phyloP scores from a whole-genome alignment of 495 filamentous ascomycete genomes.

The Choiromyces venosus region DNA sequence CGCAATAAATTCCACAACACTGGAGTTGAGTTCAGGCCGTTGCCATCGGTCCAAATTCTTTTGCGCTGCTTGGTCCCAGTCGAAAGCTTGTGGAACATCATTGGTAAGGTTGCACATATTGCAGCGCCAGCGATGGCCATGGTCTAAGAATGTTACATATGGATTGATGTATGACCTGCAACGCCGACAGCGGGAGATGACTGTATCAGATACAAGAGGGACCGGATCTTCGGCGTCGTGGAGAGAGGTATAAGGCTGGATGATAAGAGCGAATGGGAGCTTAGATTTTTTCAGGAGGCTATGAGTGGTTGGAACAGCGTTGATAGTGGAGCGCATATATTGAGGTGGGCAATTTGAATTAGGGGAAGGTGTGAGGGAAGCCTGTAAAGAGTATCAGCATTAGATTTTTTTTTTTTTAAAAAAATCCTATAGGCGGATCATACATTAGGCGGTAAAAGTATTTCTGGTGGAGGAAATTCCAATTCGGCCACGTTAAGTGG shows the following conservation, averaged over 20 bases:
- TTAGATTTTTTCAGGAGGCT: conserved; percentile 92
- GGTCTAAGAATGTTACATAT: conserved; percentile 90
- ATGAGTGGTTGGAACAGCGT: conserved; percentile 84
- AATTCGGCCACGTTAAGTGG: conserved; percentile 91
- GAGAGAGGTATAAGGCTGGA: conserved; percentile 88
- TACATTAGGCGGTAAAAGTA: conserved; percentile 87
- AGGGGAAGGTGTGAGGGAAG: conserved; percentile 86
- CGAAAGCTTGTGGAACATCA: conserved; percentile 95
- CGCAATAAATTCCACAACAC: conserved; percentile 93
- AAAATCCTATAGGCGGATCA: conserved; percentile 44
- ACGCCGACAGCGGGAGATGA: conserved; percentile 90
- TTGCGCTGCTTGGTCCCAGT: conserved; percentile 90
- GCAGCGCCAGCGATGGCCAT: conserved; percentile 96
- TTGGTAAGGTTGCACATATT: conserved; percentile 99
- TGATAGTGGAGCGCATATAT: conserved; percentile 91
- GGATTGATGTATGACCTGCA: conserved; percentile 98
- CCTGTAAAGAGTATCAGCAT: conserved; percentile 48
- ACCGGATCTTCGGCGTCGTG: conserved; percentile 88
- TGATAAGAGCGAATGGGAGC: conserved; percentile 89
- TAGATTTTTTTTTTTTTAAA: background rate
- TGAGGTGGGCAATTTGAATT: conserved; percentile 88
- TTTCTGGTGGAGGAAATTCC: conserved; percentile 84
- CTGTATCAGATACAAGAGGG: conserved; percentile 89
- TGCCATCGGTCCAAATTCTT: conserved; percentile 86
- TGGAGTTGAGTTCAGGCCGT: conserved; percentile 83